Evolutionary conservation across 805 yeast genomes (phyloP).

Genomic region (Wickerhamiella brachini): DNA sequence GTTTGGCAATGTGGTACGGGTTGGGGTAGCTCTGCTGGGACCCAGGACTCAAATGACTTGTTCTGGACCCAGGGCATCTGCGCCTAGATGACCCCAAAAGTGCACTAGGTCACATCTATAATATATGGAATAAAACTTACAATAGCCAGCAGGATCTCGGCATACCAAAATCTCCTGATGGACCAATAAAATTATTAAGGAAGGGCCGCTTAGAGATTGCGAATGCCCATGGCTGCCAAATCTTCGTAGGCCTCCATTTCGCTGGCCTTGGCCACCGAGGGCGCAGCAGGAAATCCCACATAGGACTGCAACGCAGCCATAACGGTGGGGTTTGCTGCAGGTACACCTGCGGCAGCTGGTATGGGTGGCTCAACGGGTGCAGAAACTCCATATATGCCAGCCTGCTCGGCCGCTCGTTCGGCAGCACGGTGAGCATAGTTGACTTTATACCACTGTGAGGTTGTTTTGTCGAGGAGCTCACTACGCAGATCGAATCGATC

Average conservation of each 20-base stretch:
- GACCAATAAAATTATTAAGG: not conserved
- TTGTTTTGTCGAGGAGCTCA: conserved; percentile 53
- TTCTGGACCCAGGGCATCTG: too few species aligned
- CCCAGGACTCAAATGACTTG: too few species aligned
- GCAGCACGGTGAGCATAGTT: conserved; percentile 75
- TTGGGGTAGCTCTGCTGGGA: too few species aligned
- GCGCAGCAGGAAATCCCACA: conserved; percentile 75
- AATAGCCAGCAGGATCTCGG: not conserved
- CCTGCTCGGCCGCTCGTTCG: conserved; percentile 29
- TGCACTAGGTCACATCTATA: not conserved
- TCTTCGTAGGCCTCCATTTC: conserved; percentile 68
- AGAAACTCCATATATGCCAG: too few species aligned
- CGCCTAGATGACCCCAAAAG: too few species aligned
- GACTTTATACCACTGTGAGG: conserved; percentile 82
- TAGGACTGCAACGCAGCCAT: conserved; percentile 52
- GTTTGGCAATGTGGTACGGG: too few species aligned
- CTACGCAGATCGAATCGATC: conserved; percentile 52
- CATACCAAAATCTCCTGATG: not conserved
- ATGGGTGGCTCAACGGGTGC: too few species aligned
- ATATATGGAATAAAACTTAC: not conserved
- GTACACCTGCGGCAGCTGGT: not conserved
- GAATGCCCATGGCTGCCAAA: conserved; percentile 44
- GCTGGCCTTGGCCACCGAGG: conserved; percentile 47
- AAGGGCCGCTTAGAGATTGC: not conserved
- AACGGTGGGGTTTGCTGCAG: conserved; percentile 15